Evolutionary conservation across 2,329 filamentous ascomycete genomes (phyloP), one percentile per base, ranked within the genome.

Genomic region (Metarhizium brunneum): DNA sequence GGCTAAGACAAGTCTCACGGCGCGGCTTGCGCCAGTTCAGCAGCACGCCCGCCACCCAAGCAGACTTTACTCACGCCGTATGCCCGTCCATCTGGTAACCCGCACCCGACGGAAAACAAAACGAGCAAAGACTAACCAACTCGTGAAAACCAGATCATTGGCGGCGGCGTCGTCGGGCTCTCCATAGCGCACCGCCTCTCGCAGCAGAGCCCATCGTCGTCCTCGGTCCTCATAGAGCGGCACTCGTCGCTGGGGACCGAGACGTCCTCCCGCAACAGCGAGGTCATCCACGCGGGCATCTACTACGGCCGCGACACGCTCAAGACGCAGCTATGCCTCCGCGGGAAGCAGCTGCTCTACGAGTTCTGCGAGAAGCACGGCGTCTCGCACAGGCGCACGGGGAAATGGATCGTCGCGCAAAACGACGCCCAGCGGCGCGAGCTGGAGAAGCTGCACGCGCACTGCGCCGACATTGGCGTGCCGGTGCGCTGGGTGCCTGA

Each of bases 331-430:
- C 82, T 99, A 13, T 99, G 94, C 73, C 77, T 96, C 60, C 75
- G 77, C 36, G 94, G 94, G 57, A 86, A 86, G 62, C 68, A 85
- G 36, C 76, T 90, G 68, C 76, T 97, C 57, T 99, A 99, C 72
- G 78, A 76, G 4, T 82, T 95, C 47, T 96, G 92, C 74, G 71
- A 74, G 5, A 73, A 73, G 56, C 76, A 88, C 64, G 70, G 71
- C 56, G 87, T 99, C 52, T 83, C 83, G 0, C 81, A 94, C 71
- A 78, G 78, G 54, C 86, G 86, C 67, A 88, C 84, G 29, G 91
- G 91, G 57, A 97, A 96, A 75, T 96, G 92, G 92, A 88, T 97
- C 64, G 88, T 97, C 1, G 92, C 92, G 1, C 94, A 97, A 74
- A 87, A 84, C 53, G 77, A 78, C 1, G 73, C 73, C 50, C 89